Evolutionary conservation across 2,329 filamentous ascomycete genomes (phyloP).

Genomic region (Aspergillus pseudonomiae): DNA sequence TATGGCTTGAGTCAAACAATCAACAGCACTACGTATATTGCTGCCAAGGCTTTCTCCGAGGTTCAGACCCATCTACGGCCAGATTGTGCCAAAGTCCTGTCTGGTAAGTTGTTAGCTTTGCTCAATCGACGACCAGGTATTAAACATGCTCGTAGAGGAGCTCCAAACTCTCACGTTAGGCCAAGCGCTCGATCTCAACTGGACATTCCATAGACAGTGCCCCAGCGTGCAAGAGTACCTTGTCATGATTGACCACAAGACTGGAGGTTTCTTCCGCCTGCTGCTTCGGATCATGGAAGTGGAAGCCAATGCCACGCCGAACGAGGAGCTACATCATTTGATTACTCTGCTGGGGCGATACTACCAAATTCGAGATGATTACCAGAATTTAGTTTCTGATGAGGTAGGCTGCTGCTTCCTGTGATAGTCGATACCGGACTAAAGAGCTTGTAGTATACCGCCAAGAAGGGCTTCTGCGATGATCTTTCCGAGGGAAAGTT

Average conservation of each 20-base stretch:
- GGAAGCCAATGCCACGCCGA: neutral
- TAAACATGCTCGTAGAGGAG: neutral
- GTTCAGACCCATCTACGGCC: neutral
- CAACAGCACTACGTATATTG: conserved; percentile 49
- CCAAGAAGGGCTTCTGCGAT: conserved; percentile 46
- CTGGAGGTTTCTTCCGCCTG: conserved; percentile 27
- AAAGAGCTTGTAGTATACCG: conserved; percentile 32
- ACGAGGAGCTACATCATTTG: conserved; percentile 11
- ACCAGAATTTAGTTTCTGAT: conserved; percentile 27
- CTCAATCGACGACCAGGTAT: neutral
- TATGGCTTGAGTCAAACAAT: conserved; percentile 50
- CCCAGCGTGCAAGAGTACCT: conserved; percentile 29
- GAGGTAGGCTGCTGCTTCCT: conserved; percentile 17
- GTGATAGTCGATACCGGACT: neutral
- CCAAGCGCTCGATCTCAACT: conserved; percentile 27
- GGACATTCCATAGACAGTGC: conserved; percentile 19
- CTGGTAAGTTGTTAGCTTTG: neutral
- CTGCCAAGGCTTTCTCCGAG: conserved; percentile 35
- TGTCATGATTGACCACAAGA: conserved; percentile 33
- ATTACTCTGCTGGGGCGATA: conserved; percentile 26
- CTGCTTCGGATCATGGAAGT: conserved; percentile 18
- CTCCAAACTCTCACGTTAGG: conserved; percentile 18
- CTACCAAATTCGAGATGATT: conserved; percentile 35
- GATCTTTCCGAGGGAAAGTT: conserved; percentile 50
- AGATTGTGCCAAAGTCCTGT: neutral